These are phyloP conservation scores for Simplicillium sp. DNA, from an alignment of 2,329 filamentous ascomycete species.

Conservation along the genomic window DNA sequence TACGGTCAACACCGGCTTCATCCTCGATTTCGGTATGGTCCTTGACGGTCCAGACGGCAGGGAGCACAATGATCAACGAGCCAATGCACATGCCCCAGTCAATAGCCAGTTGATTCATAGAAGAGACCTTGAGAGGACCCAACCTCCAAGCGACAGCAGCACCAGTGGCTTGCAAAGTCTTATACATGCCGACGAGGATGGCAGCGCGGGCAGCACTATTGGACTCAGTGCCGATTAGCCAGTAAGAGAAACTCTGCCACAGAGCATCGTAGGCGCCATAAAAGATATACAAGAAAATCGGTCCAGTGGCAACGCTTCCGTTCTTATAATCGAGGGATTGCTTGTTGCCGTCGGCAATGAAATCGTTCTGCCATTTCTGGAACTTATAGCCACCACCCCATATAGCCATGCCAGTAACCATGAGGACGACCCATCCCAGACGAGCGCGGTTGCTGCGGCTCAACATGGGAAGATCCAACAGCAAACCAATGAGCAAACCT, in stretches of 20 bases:
- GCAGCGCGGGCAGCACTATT: slow-evolving; percentile 30
- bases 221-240: slow-evolving; percentile 39
- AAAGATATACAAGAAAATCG: slow-evolving; percentile 62
- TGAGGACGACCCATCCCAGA: slow-evolving; percentile 34
- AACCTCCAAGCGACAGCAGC: slow-evolving; percentile 36
- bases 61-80: slow-evolving; percentile 29
- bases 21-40: slow-evolving; percentile 14
- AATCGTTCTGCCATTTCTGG: slow-evolving; percentile 44
- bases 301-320: slow-evolving; percentile 43
- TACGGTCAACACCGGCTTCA: slow-evolving; percentile 11
- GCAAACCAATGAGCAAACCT: slow-evolving; percentile 34
- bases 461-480: slow-evolving; percentile 32
- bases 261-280: slow-evolving; percentile 60
- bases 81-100: slow-evolving; percentile 36
- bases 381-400: slow-evolving; percentile 57
- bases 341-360: slow-evolving; percentile 25
- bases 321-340: slow-evolving; percentile 37
- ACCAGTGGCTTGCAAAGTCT: slow-evolving; percentile 31
- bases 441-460: slow-evolving; percentile 34
- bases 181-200: slow-evolving; percentile 35
- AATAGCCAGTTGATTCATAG: slow-evolving; percentile 33
- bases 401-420: slow-evolving; percentile 39
- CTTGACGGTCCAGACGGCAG: slow-evolving; percentile 28
- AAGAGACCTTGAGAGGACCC: slow-evolving; percentile 22
- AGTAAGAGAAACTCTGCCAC: slow-evolving; percentile 58